Percentiles rank a stretch among this genome's conserved stretches.
Conservation (phyloP, 345 rosid species). For the Populus deltoides region DNA sequence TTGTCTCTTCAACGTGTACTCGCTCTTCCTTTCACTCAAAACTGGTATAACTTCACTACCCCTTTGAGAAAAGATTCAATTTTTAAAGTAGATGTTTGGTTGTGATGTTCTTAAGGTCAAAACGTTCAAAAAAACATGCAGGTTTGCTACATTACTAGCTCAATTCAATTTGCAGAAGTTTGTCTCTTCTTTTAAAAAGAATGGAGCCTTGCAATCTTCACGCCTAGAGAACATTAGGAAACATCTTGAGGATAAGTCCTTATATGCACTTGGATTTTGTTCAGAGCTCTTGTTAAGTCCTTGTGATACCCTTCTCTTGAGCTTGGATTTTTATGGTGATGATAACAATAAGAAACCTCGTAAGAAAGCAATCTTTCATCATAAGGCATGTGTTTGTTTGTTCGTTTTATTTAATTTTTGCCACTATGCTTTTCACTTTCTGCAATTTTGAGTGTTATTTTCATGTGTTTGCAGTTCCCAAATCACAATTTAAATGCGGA, state of each 20-base stretch:
- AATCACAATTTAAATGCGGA: conserved; percentile 62
- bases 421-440: neutral
- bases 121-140: conserved; percentile 22
- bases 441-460: neutral
- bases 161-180: conserved; percentile 78
- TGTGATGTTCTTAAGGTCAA: neutral
- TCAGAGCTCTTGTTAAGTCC: conserved; percentile 67
- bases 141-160: conserved; percentile 65
- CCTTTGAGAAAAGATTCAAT: neutral
- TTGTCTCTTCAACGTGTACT: conserved; percentile 64
- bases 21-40: conserved; percentile 37
- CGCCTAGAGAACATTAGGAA: conserved; percentile 28
- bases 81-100: neutral
- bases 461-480: conserved; percentile 53
- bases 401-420: neutral
- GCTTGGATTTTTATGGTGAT: conserved; percentile 52
- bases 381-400: conserved; percentile 39
- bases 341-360: conserved; percentile 36
- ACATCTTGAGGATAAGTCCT: conserved; percentile 57
- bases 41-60: neutral
- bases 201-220: conserved; percentile 26
- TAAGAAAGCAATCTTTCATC: conserved; percentile 65
- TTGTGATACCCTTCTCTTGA: conserved; percentile 61
- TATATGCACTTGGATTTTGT: conserved; percentile 68
- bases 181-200: conserved; percentile 43